Conservation (phyloP, 768 basidiomycete genomes). For the Agrocybe praecox region DNA sequence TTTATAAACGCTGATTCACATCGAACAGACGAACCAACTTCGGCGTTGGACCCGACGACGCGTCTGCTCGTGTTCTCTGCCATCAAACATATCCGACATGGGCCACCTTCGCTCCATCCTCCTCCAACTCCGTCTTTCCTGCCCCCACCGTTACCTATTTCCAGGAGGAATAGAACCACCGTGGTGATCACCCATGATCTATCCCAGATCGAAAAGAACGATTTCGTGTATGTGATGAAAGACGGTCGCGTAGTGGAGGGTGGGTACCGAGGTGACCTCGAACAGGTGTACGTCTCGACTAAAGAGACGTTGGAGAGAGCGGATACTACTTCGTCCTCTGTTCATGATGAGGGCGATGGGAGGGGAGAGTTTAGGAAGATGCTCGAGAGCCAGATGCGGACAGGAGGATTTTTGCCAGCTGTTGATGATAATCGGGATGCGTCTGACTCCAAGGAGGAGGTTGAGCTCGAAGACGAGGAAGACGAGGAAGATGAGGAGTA, state of each 20-base stretch:
- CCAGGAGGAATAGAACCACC: conserved; percentile 75
- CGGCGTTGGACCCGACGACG: conserved; percentile 84
- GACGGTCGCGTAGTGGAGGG: conserved; percentile 82
- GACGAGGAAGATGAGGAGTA: conserved; percentile 42
- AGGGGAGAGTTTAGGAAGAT: conserved; percentile 74
- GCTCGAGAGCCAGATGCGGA: conserved; percentile 57
- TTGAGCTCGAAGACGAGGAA: conserved; percentile 47
- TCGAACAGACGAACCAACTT: conserved; percentile 77
- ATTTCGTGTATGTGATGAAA: conserved; percentile 94
- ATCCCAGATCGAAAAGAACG: conserved; percentile 68
- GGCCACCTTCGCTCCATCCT: background rate
- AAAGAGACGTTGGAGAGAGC: background rate
- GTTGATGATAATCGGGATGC: background rate
- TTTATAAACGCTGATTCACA: conserved; percentile 17
- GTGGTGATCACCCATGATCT: conserved; percentile 97
- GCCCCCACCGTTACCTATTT: background rate
- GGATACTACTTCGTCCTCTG: no score
- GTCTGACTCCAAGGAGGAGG: conserved; percentile 20
- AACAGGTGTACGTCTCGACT: conserved; percentile 33
- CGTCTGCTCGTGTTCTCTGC: conserved; percentile 86
- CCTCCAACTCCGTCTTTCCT: background rate
- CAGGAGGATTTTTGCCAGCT: conserved; percentile 50
- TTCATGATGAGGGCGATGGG: conserved; percentile 5
- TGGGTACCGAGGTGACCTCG: conserved; percentile 84
- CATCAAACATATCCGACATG: conserved; percentile 53